Evolutionary conservation across 495 filamentous ascomycete species (phyloP).

Genomic region (Hypoxylon subgilvum): DNA sequence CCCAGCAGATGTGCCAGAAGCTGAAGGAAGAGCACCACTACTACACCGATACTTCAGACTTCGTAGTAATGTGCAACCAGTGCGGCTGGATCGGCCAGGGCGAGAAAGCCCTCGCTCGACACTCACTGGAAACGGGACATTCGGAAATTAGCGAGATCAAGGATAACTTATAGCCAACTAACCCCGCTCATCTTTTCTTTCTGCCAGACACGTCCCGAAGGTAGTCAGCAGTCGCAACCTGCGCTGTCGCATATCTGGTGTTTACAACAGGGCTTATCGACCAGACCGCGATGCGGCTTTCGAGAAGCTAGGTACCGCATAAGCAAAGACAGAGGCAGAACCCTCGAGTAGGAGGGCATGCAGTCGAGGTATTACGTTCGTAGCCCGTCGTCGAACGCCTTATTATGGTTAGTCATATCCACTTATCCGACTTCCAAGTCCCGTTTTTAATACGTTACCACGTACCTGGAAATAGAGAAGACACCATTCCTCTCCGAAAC

Average conservation of each 20-base stretch:
- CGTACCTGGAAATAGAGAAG: background rate
- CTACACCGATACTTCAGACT: constrained; percentile 85
- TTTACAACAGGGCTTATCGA: background rate
- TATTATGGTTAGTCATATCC: background rate
- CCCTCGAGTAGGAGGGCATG: background rate
- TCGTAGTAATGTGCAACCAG: constrained; percentile 81
- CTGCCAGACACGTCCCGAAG: too few species aligned
- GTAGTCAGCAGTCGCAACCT: background rate
- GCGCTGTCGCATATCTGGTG: background rate
- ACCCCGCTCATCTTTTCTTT: background rate
- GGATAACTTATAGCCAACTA: background rate
- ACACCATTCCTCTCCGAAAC: background rate
- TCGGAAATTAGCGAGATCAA: constrained; percentile 20
- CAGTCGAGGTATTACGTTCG: background rate
- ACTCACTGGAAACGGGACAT: constrained; percentile 15
- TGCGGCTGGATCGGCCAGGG: constrained; percentile 70
- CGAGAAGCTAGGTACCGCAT: background rate
- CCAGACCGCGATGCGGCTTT: too few species aligned
- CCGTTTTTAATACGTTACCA: background rate
- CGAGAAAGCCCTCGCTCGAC: constrained; percentile 52
- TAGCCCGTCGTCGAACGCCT: background rate
- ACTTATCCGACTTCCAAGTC: background rate
- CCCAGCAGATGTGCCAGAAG: constrained; percentile 70
- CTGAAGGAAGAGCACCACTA: constrained; percentile 77
- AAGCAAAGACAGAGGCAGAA: background rate